phyloP scores from a whole-genome alignment of 73 alveolate species.

The Breviolum minutum region DNA sequence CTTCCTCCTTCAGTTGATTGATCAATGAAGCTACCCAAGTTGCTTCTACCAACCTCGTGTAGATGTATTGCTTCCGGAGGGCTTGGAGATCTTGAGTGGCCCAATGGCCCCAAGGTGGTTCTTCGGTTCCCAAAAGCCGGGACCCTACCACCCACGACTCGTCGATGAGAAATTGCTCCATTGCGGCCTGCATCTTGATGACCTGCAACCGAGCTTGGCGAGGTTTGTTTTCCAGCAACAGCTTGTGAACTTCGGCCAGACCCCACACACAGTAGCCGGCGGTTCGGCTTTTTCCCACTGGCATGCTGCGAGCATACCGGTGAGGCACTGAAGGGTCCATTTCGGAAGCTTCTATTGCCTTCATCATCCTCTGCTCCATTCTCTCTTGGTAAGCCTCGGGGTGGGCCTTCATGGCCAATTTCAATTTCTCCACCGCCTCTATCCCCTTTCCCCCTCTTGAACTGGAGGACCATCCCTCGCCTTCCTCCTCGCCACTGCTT shows the following conservation, averaged over 20 bases:
- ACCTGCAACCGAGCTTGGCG: slow-evolving; percentile 26
- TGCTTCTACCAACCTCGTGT: not conserved
- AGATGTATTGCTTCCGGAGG: not conserved
- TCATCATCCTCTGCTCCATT: slow-evolving; percentile 26
- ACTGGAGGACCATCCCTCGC: not conserved
- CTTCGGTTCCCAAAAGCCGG: slow-evolving; percentile 2
- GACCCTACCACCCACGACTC: slow-evolving; percentile 25
- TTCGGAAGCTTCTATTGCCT: slow-evolving; percentile 1
- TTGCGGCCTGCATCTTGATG: slow-evolving; percentile 22
- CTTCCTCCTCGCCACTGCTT: not conserved
- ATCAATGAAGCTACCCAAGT: slow-evolving; percentile 29
- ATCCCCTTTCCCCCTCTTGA: slow-evolving; percentile 34
- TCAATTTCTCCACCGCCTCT: slow-evolving; percentile 33
- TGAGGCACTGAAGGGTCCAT: not conserved
- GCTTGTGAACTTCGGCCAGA: slow-evolving; percentile 1
- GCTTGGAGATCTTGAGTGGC: slow-evolving; percentile 33
- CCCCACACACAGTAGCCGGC: slow-evolving; percentile 54
- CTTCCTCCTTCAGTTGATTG: slow-evolving; percentile 59
- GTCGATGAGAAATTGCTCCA: slow-evolving; percentile 80
- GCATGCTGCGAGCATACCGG: not conserved
- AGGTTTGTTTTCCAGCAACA: slow-evolving; percentile 44
- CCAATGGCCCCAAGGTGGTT: slow-evolving; percentile 75
- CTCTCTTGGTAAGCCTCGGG: slow-evolving; percentile 38
- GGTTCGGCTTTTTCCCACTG: slow-evolving; percentile 28
- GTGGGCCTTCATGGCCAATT: slow-evolving; percentile 36